Percentiles rank a stretch among this genome's conserved stretches.
Evolutionary conservation across 257 asterid genomes (phyloP).

Genomic region (Plantago elongata): DNA sequence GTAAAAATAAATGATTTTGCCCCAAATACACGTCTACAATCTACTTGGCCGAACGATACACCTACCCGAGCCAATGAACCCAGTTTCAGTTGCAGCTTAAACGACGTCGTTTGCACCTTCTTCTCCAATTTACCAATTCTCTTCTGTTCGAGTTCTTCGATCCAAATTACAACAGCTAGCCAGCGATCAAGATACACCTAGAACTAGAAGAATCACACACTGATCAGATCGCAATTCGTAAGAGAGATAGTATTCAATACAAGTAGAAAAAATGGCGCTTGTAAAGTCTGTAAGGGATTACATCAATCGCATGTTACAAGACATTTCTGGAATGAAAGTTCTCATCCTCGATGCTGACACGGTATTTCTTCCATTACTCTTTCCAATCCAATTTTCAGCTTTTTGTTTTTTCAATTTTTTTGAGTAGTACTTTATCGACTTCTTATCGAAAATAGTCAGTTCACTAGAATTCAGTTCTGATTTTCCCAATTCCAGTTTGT

Average conservation of each 20-base stretch:
- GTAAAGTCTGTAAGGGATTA: constrained; percentile 68
- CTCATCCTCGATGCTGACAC: constrained; percentile 88
- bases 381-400: background rate
- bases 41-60: background rate
- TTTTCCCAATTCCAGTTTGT: too few relatives aligned
- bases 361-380: constrained; percentile 29
- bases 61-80: background rate
- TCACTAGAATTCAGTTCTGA: too few relatives aligned
- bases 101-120: background rate
- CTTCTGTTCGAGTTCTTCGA: too few relatives aligned
- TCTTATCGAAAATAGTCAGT: too few relatives aligned
- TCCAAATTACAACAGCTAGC: background rate
- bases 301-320: constrained; percentile 82
- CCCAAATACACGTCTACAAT: too few relatives aligned
- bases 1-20: too few relatives aligned
- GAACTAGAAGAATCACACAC: background rate
- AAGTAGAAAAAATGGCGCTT: constrained; percentile 54
- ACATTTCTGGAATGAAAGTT: constrained; percentile 96
- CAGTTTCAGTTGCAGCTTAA: background rate
- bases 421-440: too few relatives aligned
- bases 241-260: background rate
- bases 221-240: constrained; percentile 27
- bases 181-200: background rate
- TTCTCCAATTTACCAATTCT: background rate
- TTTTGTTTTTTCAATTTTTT: too few relatives aligned